Conservation (phyloP, 371 early-diverging fungal genomes). For the Cokeromyces recurvatus region DNA sequence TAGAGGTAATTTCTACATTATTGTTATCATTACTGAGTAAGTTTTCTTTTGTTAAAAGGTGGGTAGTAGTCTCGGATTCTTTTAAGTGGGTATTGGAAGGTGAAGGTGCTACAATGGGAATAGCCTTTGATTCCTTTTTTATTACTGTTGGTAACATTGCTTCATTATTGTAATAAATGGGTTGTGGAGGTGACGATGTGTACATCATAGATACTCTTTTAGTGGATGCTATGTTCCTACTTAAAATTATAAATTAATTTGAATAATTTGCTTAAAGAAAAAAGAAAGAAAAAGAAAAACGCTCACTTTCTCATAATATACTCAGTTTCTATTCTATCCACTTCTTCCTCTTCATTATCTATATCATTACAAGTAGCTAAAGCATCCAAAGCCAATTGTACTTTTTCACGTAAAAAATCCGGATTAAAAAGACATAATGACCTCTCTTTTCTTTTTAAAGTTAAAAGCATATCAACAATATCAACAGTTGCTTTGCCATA, state of each 20-base stretch:
- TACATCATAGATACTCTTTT: not conserved
- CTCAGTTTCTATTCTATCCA: not conserved
- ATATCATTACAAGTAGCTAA: constrained; percentile 34
- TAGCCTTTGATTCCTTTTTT: constrained; percentile 33
- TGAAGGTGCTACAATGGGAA: constrained; percentile 29
- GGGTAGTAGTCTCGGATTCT: constrained; percentile 7
- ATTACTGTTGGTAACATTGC: constrained; percentile 5
- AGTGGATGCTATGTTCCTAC: too few species aligned
- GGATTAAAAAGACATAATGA: constrained; percentile 47
- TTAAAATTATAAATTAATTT: too few species aligned
- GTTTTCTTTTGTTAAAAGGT: constrained; percentile 5
- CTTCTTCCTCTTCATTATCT: constrained; percentile 17
- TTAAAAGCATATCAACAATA: constrained; percentile 49
- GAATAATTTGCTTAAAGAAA: too few species aligned
- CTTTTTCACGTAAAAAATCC: constrained; percentile 41
- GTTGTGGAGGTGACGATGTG: constrained; percentile 2
- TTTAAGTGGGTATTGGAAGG: constrained; percentile 4
- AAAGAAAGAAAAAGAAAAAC: not conserved
- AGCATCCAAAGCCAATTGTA: constrained; percentile 37
- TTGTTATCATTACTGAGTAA: constrained; percentile 14
- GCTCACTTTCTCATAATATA: constrained; percentile 5
- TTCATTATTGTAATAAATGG: not conserved
- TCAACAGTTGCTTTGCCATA: constrained; percentile 29
- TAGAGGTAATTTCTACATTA: not conserved
- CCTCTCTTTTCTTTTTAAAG: constrained; percentile 43